Conservation (phyloP, 2,329 filamentous ascomycete genomes). For the Rhynchosporium secalis region DNA sequence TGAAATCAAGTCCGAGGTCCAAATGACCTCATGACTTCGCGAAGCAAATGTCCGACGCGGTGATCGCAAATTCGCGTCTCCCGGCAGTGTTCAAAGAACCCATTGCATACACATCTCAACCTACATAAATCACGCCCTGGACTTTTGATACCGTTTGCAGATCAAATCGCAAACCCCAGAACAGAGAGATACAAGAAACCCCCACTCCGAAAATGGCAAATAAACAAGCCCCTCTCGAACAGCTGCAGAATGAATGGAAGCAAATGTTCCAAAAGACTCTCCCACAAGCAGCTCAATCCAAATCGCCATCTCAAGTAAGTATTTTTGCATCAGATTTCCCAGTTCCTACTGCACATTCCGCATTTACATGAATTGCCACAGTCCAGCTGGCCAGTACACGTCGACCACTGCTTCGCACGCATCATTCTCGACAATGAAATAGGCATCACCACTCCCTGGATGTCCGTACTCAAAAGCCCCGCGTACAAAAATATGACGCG, state of each 20-base stretch:
- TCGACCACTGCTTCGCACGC: conserved; percentile 48
- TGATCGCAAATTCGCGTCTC: conserved; percentile 20
- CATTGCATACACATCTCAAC: not conserved
- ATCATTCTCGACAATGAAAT: conserved; percentile 47
- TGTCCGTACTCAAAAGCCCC: conserved; percentile 43
- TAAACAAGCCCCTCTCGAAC: conserved; percentile 12
- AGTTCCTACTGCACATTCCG: not conserved
- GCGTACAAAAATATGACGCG: conserved; percentile 47
- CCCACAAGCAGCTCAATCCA: conserved; percentile 30
- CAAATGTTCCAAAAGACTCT: conserved; percentile 31
- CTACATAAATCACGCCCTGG: not conserved
- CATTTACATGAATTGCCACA: conserved; percentile 31
- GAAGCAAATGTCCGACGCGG: conserved; percentile 19
- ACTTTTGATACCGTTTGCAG: not conserved
- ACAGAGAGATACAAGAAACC: not conserved
- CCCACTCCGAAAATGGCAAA: not conserved
- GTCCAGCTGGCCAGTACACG: conserved; percentile 44
- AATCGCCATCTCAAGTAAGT: conserved; percentile 26
- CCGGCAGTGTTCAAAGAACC: not conserved
- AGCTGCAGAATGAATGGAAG: conserved; percentile 32
- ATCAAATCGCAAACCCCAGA: not conserved
- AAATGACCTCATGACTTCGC: conserved; percentile 28
- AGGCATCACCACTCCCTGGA: conserved; percentile 45
- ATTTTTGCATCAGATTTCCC: not conserved
- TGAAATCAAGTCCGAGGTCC: not conserved